Evolutionary conservation across 148 eudicot genomes (phyloP), one percentile per base, ranked within the genome.

Genomic region (Fallopia convolvulus): DNA sequence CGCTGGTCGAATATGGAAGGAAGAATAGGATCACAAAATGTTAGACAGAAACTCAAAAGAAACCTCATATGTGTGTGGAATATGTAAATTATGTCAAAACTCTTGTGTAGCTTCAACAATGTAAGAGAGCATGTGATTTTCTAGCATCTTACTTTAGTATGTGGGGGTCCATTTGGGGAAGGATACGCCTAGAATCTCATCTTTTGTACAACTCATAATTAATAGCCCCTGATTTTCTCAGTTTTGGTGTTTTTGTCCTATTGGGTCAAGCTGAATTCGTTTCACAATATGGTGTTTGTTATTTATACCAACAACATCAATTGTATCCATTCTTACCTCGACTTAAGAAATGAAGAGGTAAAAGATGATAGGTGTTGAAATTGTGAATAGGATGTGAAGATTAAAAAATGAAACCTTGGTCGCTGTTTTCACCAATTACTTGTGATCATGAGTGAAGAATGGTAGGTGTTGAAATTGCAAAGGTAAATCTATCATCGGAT

Each of bases 1-100:
- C 21, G 76, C 81, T 23, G 81, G 84, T 55, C 70, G 78, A 1
- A 75, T 82, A 6, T 82, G 84, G 84, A 82, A 78, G 40, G 84
- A 78, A 41, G 70, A 81, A 61, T 77, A 39, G 47, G 36, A 26
- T 3, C 20, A 9, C 11, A 60, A 20, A 60, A 8, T 10, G 1
- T 26, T 21, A 60, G 68, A 26, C 68, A 61, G 39, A 61, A 61
- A 61, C 70, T 61, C 39, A 60, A 61, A 61, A 61, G 33, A 26
- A 61, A 61, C 39, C 70, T 61, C 15, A 26, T 26, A 15, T 33
- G 47, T 44, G 47, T 30, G 70, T 61, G 7, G 36, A 61, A 26
- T 61, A 26, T 61, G 70, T 61, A 61, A 61, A 61, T 61, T 61
- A 30, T 61, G 11, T 61, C 65, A 58, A 50, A 56, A 50, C 21